Percentiles rank a stretch among this genome's conserved stretches.
Evolutionary conservation across 176 grass and related monocot species (phyloP).

Genomic region (Metroxylon sagu): DNA sequence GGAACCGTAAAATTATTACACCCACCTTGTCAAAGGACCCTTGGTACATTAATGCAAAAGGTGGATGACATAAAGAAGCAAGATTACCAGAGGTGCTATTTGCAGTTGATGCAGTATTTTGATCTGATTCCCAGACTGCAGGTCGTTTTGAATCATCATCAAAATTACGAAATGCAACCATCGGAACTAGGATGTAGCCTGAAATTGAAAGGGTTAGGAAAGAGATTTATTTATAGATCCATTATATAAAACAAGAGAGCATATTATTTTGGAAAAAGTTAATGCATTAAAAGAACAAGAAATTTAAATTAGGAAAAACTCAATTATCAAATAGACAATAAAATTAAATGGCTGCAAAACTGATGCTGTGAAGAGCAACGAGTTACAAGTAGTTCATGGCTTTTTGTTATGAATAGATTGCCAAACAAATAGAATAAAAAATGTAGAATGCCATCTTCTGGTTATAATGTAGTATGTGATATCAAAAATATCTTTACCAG

Average conservation of each 20-base stretch:
- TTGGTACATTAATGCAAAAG: constrained; percentile 86
- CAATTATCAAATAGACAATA: too few species aligned
- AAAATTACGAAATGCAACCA: constrained; percentile 72
- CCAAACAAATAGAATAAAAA: too few species aligned
- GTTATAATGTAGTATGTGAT: too few species aligned
- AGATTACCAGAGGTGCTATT: constrained; percentile 51
- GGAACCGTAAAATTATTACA: constrained; percentile 4
- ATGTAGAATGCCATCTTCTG: too few species aligned
- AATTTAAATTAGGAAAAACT: too few species aligned
- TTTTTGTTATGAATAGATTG: too few species aligned
- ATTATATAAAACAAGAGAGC: background rate
- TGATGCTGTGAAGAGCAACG: too few species aligned
- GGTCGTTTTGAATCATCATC: constrained; percentile 80
- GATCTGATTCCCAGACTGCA: constrained; percentile 73
- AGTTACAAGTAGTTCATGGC: too few species aligned
- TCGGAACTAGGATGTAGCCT: constrained; percentile 48
- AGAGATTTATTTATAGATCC: background rate
- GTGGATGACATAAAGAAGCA: constrained; percentile 82
- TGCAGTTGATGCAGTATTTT: constrained; percentile 33
- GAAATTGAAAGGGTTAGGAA: constrained; percentile 4
- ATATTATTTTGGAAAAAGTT: background rate
- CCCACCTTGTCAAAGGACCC: constrained; percentile 86
- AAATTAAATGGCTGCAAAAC: too few species aligned
- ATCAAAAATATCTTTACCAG: too few species aligned
- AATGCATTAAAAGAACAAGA: too few species aligned